Evolutionary conservation across 805 yeast species (phyloP).

Genomic region (Candida hispaniensis): DNA sequence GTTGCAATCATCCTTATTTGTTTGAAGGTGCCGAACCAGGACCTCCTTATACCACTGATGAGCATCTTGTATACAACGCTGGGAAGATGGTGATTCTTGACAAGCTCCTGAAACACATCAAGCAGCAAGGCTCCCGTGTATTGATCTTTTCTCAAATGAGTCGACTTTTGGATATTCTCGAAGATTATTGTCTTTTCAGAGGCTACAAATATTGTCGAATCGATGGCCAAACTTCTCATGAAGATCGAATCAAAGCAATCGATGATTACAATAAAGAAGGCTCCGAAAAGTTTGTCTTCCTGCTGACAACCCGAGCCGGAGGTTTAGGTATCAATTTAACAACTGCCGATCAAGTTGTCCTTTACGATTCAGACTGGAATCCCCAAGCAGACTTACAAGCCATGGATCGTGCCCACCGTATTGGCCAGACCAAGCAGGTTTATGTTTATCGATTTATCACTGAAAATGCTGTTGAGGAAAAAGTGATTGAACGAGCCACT

Average conservation of each 20-base stretch:
- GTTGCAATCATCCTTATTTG: conserved; percentile 93
- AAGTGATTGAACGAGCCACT: conserved; percentile 90
- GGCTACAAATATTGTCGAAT: conserved; percentile 83
- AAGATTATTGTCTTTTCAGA: conserved; percentile 80
- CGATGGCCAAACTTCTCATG: conserved; percentile 90
- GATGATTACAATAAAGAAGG: conserved; percentile 81
- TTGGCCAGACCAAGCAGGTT: conserved; percentile 94
- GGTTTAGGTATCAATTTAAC: conserved; percentile 91
- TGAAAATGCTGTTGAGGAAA: conserved; percentile 93
- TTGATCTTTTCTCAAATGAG: conserved; percentile 91
- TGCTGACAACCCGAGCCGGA: conserved; percentile 91
- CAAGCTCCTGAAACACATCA: conserved; percentile 61
- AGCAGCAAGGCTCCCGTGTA: conserved; percentile 76
- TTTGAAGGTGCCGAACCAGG: conserved; percentile 99
- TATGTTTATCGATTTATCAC: conserved; percentile 85
- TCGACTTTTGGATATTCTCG: conserved; percentile 76
- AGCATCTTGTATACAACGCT: conserved; percentile 74
- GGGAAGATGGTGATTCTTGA: conserved; percentile 89
- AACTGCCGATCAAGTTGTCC: conserved; percentile 77
- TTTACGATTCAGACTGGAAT: conserved; percentile 94
- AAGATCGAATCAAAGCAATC: conserved; percentile 82
- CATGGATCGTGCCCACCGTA: conserved; percentile 96
- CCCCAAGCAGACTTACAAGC: conserved; percentile 98
- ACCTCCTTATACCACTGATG: conserved; percentile 93
- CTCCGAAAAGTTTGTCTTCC: conserved; percentile 69